These are phyloP conservation scores for Rhizophagus prolifer DNA, from an alignment of 192 early-diverging fungal genomes.

Conservation along the genomic window DNA sequence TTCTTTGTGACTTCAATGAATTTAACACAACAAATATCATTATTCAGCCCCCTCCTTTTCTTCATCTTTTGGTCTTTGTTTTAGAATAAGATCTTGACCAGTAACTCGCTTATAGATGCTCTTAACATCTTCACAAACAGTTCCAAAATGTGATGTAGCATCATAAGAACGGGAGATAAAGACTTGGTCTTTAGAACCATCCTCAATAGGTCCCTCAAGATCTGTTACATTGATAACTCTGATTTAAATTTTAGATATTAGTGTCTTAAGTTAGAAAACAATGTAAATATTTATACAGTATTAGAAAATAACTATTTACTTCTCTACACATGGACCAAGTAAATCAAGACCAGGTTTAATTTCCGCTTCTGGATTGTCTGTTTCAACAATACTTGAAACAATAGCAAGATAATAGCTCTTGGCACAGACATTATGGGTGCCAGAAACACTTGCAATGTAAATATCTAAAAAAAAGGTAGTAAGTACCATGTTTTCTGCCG, in stretches of 20 bases:
- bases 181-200: slow-evolving; percentile 80
- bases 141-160: slow-evolving; percentile 99
- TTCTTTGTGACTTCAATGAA: too few species aligned
- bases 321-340: slow-evolving; percentile 87
- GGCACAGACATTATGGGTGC: slow-evolving; percentile 89
- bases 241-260: neutral
- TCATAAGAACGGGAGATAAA: slow-evolving; percentile 96
- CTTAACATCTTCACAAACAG: slow-evolving; percentile 95
- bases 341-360: slow-evolving; percentile 85
- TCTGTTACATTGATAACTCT: slow-evolving; percentile 82
- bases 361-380: slow-evolving; percentile 86
- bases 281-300: neutral
- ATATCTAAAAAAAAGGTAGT: slow-evolving; percentile 60
- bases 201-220: slow-evolving; percentile 82
- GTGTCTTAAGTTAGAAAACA: neutral
- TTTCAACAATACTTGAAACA: slow-evolving; percentile 96
- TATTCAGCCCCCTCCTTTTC: slow-evolving; percentile 42
- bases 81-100: slow-evolving; percentile 71
- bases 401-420: slow-evolving; percentile 91
- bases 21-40: neutral
- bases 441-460: slow-evolving; percentile 90
- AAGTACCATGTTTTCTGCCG: slow-evolving; percentile 67
- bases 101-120: slow-evolving; percentile 84
- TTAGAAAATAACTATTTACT: slow-evolving; percentile 44
- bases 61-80: slow-evolving; percentile 65